phyloP scores from a whole-genome alignment of 2,329 filamentous ascomycete genomes.

The Pezicula rhizophila region DNA sequence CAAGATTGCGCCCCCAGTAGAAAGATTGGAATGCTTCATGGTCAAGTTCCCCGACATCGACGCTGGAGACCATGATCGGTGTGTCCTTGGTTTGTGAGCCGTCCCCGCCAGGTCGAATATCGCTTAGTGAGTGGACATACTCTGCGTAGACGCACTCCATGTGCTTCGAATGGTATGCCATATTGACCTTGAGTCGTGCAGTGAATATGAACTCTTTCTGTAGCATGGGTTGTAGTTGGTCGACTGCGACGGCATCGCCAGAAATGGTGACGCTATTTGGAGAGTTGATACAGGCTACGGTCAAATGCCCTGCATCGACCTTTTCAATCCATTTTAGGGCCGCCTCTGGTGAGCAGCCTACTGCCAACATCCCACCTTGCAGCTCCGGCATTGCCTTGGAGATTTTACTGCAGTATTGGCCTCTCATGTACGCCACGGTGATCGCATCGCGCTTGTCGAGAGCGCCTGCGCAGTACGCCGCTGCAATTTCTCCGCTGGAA shows the following conservation, averaged over 20 bases:
- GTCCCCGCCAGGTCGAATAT: no score
- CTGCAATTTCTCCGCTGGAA: no score
- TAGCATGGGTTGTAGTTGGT: neutral
- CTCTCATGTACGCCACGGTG: no score
- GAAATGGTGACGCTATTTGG: conserved; percentile 14
- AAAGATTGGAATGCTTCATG: no score
- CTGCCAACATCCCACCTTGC: neutral
- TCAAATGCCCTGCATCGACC: neutral
- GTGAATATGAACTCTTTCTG: conserved; percentile 6
- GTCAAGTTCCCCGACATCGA: no score
- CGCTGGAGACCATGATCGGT: neutral
- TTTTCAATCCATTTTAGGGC: neutral
- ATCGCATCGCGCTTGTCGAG: no score
- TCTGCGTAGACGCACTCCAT: conserved; percentile 20
- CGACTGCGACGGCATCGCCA: conserved; percentile 8
- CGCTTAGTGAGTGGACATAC: no score
- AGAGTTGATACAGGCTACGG: conserved; percentile 23
- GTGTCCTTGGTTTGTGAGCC: neutral
- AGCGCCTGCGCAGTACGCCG: no score
- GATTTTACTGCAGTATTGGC: no score
- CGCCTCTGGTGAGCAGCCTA: neutral
- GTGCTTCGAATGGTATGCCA: conserved; percentile 22
- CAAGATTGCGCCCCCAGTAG: conserved; percentile 41
- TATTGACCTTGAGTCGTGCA: conserved; percentile 12
- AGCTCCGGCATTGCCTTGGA: no score